Conservation (phyloP, 1,139 yeast species). For the Yamadazyma epiphylla region DNA sequence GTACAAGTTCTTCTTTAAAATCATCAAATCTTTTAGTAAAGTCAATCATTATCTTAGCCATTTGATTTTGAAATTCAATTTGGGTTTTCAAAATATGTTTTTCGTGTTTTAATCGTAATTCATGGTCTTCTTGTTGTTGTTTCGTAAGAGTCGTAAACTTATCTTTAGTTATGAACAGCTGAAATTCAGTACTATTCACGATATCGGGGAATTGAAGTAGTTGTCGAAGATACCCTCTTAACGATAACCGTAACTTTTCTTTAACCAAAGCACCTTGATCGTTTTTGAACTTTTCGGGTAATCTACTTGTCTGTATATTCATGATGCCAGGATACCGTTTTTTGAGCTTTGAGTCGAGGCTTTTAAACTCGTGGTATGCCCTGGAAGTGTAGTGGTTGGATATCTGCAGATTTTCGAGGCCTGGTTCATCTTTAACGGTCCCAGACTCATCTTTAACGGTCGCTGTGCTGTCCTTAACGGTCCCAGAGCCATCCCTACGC, state of each 20-base stretch:
- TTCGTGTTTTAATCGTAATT: slow-evolving; percentile 58
- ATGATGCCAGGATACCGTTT: slow-evolving; percentile 66
- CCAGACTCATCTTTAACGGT: too few relatives aligned
- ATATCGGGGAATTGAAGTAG: slow-evolving; percentile 55
- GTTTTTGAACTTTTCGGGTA: slow-evolving; percentile 51
- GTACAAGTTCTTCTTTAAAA: slow-evolving; percentile 50
- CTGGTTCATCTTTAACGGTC: too few relatives aligned
- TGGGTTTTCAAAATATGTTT: slow-evolving; percentile 60
- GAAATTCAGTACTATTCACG: slow-evolving; percentile 46
- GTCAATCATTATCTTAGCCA: slow-evolving; percentile 38
- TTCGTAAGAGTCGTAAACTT: slow-evolving; percentile 21
- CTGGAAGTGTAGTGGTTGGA: slow-evolving; percentile 53
- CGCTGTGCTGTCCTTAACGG: slow-evolving; percentile 8
- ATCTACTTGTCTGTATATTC: slow-evolving; percentile 46
- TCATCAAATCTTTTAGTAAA: slow-evolving; percentile 50
- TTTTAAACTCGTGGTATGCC: slow-evolving; percentile 63
- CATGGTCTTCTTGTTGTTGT: slow-evolving; percentile 52
- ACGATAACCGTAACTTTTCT: slow-evolving; percentile 71
- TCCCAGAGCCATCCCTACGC: not conserved
- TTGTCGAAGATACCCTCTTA: slow-evolving; percentile 65
- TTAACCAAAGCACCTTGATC: slow-evolving; percentile 22
- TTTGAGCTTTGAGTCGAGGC: slow-evolving; percentile 48
- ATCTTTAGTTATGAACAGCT: slow-evolving; percentile 47
- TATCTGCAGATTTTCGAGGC: too few relatives aligned
- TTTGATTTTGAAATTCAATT: slow-evolving; percentile 66